phyloP scores from a whole-genome alignment of 2,329 filamentous ascomycete genomes.

The Cercospora sp. region DNA sequence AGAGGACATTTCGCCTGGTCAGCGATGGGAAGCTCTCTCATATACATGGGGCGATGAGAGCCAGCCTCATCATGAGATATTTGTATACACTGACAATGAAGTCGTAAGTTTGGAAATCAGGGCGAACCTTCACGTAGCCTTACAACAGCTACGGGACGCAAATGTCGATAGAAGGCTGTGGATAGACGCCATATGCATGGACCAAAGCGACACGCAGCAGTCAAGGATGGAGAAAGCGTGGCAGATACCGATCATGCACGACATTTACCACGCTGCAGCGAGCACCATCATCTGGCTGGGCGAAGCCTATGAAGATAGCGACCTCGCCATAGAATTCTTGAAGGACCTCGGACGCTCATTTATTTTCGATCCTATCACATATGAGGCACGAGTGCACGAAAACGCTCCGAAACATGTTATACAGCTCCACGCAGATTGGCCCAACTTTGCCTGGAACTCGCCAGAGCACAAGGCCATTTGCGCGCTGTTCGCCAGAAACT shows the following conservation, averaged over 20 bases:
- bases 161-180: conserved; percentile 3
- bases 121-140: conserved; percentile 9
- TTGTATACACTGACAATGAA: background rate
- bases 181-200: conserved; percentile 12
- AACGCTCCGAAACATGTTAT: background rate
- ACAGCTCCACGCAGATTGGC: background rate
- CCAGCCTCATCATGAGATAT: background rate
- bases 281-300: conserved; percentile 5
- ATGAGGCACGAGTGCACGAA: background rate
- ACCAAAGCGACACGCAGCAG: conserved; percentile 5
- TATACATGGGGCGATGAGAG: background rate
- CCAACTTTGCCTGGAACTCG: background rate
- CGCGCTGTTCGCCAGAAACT: background rate
- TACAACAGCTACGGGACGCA: background rate
- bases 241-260: conserved; percentile 9
- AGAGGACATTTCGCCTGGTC: background rate
- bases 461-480: background rate
- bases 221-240: background rate
- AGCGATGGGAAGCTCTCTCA: background rate
- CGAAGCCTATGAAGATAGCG: background rate
- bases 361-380: background rate
- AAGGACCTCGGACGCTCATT: background rate
- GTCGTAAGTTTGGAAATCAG: background rate
- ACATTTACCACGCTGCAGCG: conserved; percentile 7
- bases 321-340: background rate